Evolutionary conservation across 83 land plant genomes (phyloP).

Genomic region (Thuja plicata): DNA sequence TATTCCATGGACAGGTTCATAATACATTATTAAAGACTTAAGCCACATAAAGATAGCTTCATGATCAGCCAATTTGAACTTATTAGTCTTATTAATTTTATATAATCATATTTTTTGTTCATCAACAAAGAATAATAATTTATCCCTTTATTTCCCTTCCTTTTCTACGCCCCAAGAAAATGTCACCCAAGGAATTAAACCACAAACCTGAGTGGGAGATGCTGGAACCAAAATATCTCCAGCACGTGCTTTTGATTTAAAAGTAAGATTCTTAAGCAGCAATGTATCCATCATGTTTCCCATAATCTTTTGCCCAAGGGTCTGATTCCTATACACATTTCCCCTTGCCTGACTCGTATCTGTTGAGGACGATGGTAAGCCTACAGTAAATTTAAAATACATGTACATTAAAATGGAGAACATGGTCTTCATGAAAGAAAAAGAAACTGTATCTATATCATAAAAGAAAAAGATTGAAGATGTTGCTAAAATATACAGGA

Average conservation of each 20-base stretch:
- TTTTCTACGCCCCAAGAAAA: background rate
- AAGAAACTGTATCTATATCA: background rate
- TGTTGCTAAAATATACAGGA: background rate
- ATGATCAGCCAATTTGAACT: background rate
- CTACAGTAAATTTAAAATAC: conserved; percentile 4
- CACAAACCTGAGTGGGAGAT: conserved; percentile 61
- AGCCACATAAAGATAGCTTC: background rate
- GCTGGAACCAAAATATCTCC: conserved; percentile 39
- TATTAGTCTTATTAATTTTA: background rate
- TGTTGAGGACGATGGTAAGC: conserved; percentile 37
- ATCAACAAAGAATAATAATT: no score
- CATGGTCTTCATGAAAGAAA: background rate
- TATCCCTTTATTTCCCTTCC: background rate
- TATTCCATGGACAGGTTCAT: background rate
- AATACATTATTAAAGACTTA: background rate
- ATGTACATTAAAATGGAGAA: background rate
- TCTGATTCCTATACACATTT: conserved; percentile 54
- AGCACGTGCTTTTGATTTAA: conserved; percentile 48
- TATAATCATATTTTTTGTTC: background rate
- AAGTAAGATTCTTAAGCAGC: conserved; percentile 71
- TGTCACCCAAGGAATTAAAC: background rate
- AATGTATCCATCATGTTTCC: conserved; percentile 93
- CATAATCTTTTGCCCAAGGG: conserved; percentile 77
- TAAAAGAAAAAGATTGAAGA: background rate
- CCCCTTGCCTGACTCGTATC: conserved; percentile 24